Percentiles rank a stretch among this genome's conserved stretches.
Evolutionary conservation across 495 filamentous ascomycete genomes (phyloP).

Genomic region (Evansstolkia leycettana): DNA sequence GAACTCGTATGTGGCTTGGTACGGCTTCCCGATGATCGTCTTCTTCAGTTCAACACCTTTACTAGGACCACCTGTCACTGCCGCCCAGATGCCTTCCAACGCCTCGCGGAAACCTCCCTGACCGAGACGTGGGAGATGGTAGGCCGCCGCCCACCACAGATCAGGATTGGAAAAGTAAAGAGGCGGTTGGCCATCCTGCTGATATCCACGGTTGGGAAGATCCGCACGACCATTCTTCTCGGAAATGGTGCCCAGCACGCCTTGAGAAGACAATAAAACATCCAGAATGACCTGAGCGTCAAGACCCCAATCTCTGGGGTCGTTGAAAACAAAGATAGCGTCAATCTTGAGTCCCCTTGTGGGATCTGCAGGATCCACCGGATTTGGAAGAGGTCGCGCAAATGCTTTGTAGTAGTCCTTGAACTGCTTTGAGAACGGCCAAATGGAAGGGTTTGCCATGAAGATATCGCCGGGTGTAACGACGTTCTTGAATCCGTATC

Average conservation of each 20-base stretch:
- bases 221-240: slow-evolving; percentile 37
- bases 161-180: slow-evolving; percentile 88
- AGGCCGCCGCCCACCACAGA: slow-evolving; percentile 71
- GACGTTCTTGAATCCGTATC: slow-evolving; percentile 78
- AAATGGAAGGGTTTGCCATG: slow-evolving; percentile 56
- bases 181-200: slow-evolving; percentile 63
- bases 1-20: slow-evolving; percentile 62
- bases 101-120: slow-evolving; percentile 86
- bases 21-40: slow-evolving; percentile 75
- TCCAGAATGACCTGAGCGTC: slow-evolving; percentile 74
- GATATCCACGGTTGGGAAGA: slow-evolving; percentile 62
- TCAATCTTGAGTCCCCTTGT: slow-evolving; percentile 53
- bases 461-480: slow-evolving; percentile 79
- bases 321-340: slow-evolving; percentile 81
- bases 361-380: slow-evolving; percentile 22
- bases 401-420: slow-evolving; percentile 46
- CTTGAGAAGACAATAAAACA: slow-evolving; percentile 59
- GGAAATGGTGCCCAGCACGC: slow-evolving; percentile 67
- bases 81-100: slow-evolving; percentile 63
- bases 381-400: slow-evolving; percentile 44
- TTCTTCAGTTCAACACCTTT: slow-evolving; percentile 47
- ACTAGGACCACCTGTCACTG: slow-evolving; percentile 49
- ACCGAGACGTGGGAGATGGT: slow-evolving; percentile 78
- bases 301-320: slow-evolving; percentile 89
- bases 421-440: slow-evolving; percentile 63